Evolutionary conservation across 352 stramenopile species (phyloP).

Genomic region (Pythium coloratum): DNA sequence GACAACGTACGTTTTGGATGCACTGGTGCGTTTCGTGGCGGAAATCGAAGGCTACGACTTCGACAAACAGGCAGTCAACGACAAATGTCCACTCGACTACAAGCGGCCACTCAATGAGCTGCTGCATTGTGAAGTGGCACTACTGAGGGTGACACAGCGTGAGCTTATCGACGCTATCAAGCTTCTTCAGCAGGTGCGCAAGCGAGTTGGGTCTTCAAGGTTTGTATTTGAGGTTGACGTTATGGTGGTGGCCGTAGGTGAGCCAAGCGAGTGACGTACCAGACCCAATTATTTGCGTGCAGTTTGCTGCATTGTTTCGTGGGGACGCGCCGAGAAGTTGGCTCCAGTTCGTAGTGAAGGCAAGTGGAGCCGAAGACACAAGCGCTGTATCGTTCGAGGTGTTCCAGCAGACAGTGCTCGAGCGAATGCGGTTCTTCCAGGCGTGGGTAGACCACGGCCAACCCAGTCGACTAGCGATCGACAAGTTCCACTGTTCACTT

Average conservation of each 20-base stretch:
- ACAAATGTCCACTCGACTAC: constrained; percentile 24
- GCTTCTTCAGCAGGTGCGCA: constrained; percentile 20
- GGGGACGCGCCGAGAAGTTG: constrained; percentile 11
- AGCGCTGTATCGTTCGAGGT: constrained; percentile 18
- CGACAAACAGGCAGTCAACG: background rate
- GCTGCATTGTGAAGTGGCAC: constrained; percentile 18
- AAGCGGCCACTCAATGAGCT: constrained; percentile 28
- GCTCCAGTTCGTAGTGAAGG: background rate
- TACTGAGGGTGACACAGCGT: background rate
- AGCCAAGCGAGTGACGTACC: constrained; percentile 6
- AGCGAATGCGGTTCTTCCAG: constrained; percentile 42
- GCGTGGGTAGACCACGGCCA: constrained; percentile 31
- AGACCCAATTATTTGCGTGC: background rate
- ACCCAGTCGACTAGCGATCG: constrained; percentile 31
- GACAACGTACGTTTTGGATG: constrained; percentile 11
- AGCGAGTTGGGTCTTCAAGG: background rate
- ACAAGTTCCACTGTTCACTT: constrained; percentile 41
- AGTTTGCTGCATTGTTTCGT: constrained; percentile 9
- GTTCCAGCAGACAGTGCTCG: constrained; percentile 39
- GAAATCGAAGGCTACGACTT: constrained; percentile 23
- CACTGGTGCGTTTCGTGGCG: constrained; percentile 9
- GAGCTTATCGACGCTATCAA: constrained; percentile 14
- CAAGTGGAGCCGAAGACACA: background rate
- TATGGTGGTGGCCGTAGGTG: constrained; percentile 3
- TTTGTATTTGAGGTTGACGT: background rate